Percentiles rank a stretch among this genome's conserved stretches.
Evolutionary conservation across 2,329 filamentous ascomycete genomes (phyloP).

Genomic region (Aspergillus aculeatinus): DNA sequence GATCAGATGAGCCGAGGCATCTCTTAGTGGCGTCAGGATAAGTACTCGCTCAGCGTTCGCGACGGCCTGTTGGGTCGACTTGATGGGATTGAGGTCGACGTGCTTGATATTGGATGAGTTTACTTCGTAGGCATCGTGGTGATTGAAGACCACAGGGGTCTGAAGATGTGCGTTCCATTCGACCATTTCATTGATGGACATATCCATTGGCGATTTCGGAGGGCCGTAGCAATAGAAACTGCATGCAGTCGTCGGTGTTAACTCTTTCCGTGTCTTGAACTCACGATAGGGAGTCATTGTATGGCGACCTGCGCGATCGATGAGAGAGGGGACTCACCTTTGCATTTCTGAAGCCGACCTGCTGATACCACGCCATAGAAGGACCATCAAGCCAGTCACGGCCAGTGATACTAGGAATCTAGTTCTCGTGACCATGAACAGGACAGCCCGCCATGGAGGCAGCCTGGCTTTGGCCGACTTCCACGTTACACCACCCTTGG

Average conservation of each 20-base stretch:
- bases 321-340: conserved; percentile 59
- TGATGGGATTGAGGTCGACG: conserved; percentile 80
- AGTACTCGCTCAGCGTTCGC: conserved; percentile 83
- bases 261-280: conserved; percentile 4
- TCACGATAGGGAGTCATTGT: neutral
- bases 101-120: conserved; percentile 76
- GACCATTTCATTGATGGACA: conserved; percentile 86
- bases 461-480: conserved; percentile 80
- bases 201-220: conserved; percentile 90
- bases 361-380: conserved; percentile 86
- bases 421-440: conserved; percentile 70
- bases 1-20: conserved; percentile 76
- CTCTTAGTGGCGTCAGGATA: conserved; percentile 88
- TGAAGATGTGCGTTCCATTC: conserved; percentile 85
- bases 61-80: conserved; percentile 74
- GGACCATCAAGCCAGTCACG: conserved; percentile 66
- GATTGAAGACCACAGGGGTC: conserved; percentile 95
- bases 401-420: conserved; percentile 74
- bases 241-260: conserved; percentile 18
- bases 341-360: conserved; percentile 83
- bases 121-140: conserved; percentile 82
- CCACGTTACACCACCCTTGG: conserved; percentile 88
- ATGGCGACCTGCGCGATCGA: conserved; percentile 3
- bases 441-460: conserved; percentile 71
- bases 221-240: conserved; percentile 99